Evolutionary conservation across 441 rosid genomes (phyloP).

Genomic region (Hypseocharis bilobata): DNA sequence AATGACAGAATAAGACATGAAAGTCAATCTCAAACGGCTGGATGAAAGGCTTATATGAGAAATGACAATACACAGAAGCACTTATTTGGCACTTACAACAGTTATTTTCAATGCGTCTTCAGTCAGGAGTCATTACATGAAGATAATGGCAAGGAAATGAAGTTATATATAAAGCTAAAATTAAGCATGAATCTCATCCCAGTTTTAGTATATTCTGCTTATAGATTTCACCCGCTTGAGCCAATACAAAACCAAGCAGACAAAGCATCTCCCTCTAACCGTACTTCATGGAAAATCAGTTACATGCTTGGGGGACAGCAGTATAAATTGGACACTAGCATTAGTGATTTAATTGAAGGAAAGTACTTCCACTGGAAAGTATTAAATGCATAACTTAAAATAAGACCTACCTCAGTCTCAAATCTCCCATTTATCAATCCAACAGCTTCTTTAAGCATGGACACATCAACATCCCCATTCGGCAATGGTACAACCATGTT

Average conservation of each 20-base stretch:
- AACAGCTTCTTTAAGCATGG: constrained; percentile 78
- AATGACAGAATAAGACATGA: too few relatives aligned
- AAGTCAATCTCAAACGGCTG: too few relatives aligned
- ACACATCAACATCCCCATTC: constrained; percentile 69
- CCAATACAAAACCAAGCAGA: constrained; percentile 2
- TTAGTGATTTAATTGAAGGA: not conserved
- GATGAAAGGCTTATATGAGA: too few relatives aligned
- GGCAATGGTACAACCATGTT: constrained; percentile 84
- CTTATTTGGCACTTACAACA: too few relatives aligned
- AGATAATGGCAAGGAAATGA: too few relatives aligned
- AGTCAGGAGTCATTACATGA: too few relatives aligned
- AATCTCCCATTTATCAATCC: constrained; percentile 54
- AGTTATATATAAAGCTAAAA: not conserved
- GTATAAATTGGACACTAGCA: not conserved
- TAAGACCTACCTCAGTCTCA: constrained; percentile 60
- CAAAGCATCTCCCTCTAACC: not conserved
- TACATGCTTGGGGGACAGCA: not conserved
- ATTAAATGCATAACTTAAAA: not conserved
- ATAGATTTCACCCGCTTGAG: not conserved
- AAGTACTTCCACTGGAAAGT: not conserved
- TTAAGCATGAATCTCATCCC: not conserved
- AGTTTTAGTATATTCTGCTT: not conserved
- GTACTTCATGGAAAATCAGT: too few relatives aligned
- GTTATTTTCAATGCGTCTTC: too few relatives aligned
- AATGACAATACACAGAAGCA: too few relatives aligned